These are phyloP conservation scores for Fusarium tuaranense DNA, from an alignment of 2,329 filamentous ascomycete genomes.

Conservation along the genomic window DNA sequence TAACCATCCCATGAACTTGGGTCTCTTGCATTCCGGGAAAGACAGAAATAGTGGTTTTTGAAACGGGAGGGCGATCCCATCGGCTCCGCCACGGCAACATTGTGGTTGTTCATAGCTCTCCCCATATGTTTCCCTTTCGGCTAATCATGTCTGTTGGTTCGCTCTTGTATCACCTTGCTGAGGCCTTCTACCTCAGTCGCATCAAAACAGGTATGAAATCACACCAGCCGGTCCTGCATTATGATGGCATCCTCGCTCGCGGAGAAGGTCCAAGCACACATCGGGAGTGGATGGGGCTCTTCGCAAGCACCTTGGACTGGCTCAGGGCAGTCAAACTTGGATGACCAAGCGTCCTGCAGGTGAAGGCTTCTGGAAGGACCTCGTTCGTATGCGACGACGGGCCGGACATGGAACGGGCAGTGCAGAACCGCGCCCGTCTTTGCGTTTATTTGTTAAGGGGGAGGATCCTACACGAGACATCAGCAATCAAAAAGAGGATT, in stretches of 20 bases:
- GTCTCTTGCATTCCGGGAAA: constrained; percentile 12
- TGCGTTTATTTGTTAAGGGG: constrained; percentile 28
- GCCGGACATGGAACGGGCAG: constrained; percentile 27
- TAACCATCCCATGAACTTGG: constrained; percentile 1
- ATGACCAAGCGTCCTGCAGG: constrained; percentile 29
- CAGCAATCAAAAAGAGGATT: constrained; percentile 43
- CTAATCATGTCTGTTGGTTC: constrained; percentile 31
- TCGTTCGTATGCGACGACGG: constrained; percentile 26
- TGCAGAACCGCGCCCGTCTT: constrained; percentile 18
- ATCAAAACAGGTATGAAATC: constrained; percentile 21
- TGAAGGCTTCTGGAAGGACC: constrained; percentile 42
- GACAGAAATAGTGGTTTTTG: constrained; percentile 18
- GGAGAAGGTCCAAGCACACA: constrained; percentile 15
- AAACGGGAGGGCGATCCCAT: constrained; percentile 26
- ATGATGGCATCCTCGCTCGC: constrained; percentile 11
- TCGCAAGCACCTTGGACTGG: constrained; percentile 18
- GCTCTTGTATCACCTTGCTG: constrained; percentile 35
- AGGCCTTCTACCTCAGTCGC: constrained; percentile 20
- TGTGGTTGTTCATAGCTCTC: constrained; percentile 36
- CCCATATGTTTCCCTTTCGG: constrained; percentile 24
- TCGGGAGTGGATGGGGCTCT: constrained; percentile 15
- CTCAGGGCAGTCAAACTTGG: constrained; percentile 32
- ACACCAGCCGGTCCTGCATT: constrained; percentile 15
- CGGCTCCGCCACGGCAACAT: constrained; percentile 20
- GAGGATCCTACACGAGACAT: constrained; percentile 22